Conservation (phyloP, 345 rosid genomes). For the Orychophragmus violaceus region DNA sequence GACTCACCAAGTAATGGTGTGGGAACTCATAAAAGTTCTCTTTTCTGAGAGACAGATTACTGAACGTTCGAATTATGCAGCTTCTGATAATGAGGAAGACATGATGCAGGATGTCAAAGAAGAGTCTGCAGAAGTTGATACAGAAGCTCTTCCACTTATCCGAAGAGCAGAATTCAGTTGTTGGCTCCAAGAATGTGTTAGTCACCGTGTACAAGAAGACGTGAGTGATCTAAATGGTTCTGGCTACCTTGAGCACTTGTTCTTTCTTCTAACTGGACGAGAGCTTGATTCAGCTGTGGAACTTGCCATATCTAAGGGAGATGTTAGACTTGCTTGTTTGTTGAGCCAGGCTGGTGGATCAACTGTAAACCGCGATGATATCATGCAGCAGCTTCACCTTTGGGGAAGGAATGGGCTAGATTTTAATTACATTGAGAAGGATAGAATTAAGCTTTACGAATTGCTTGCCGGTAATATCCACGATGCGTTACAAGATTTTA, state of each 20-base stretch:
- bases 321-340: slow-evolving; percentile 91
- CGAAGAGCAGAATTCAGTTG: slow-evolving; percentile 92
- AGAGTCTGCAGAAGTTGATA: slow-evolving; percentile 55
- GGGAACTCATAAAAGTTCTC: slow-evolving; percentile 94
- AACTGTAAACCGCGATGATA: slow-evolving; percentile 58
- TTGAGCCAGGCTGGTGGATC: slow-evolving; percentile 97
- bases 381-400: slow-evolving; percentile 66
- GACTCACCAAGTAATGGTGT: slow-evolving; percentile 88
- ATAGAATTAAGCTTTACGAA: slow-evolving; percentile 70
- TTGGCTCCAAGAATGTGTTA: slow-evolving; percentile 91
- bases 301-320: slow-evolving; percentile 84
- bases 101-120: slow-evolving; percentile 81
- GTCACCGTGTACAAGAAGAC: slow-evolving; percentile 86
- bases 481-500: slow-evolving; percentile 48
- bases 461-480: slow-evolving; percentile 87
- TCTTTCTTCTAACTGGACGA: slow-evolving; percentile 82
- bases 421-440: slow-evolving; percentile 84
- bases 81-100: slow-evolving; percentile 81
- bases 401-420: slow-evolving; percentile 90
- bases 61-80: slow-evolving; percentile 48
- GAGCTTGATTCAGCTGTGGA: slow-evolving; percentile 84
- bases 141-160: slow-evolving; percentile 73
- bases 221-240: slow-evolving; percentile 70
- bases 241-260: slow-evolving; percentile 68
- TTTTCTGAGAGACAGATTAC: slow-evolving; percentile 63